Conservation (phyloP, 2,329 filamentous ascomycete species). For the Colletotrichum coccodes region DNA sequence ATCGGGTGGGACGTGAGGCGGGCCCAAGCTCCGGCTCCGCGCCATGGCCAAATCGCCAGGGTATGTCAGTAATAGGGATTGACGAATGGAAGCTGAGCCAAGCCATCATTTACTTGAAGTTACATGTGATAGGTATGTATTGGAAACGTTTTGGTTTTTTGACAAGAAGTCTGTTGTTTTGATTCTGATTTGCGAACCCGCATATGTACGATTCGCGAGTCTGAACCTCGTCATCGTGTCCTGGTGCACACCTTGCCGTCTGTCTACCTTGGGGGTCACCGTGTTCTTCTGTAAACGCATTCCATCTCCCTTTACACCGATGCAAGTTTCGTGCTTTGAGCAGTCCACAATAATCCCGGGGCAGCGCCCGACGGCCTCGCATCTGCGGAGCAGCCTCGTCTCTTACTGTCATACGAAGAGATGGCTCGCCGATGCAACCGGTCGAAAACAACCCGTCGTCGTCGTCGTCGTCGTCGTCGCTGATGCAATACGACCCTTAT, state of each 20-base stretch:
- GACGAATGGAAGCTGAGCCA: background rate
- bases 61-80: constrained; percentile 4
- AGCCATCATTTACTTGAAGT: background rate
- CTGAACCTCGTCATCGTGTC: background rate
- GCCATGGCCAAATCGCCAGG: background rate
- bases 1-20: constrained; percentile 38
- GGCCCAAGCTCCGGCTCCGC: constrained; percentile 28
- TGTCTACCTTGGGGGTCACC: constrained; percentile 13
- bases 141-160: no score
- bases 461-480: background rate
- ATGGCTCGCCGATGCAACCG: background rate
- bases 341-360: background rate
- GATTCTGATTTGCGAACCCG: constrained; percentile 3
- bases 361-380: background rate
- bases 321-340: constrained; percentile 7
- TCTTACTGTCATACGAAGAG: background rate
- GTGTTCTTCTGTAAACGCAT: background rate
- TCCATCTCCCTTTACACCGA: constrained; percentile 10
- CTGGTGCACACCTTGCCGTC: background rate
- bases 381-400: background rate
- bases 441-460: background rate
- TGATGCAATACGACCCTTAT: background rate
- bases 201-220: constrained; percentile 5
- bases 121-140: no score
- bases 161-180: background rate